Evolutionary conservation across 164 flowering plant genomes (phyloP).

Genomic region (Dillenia turbinata): DNA sequence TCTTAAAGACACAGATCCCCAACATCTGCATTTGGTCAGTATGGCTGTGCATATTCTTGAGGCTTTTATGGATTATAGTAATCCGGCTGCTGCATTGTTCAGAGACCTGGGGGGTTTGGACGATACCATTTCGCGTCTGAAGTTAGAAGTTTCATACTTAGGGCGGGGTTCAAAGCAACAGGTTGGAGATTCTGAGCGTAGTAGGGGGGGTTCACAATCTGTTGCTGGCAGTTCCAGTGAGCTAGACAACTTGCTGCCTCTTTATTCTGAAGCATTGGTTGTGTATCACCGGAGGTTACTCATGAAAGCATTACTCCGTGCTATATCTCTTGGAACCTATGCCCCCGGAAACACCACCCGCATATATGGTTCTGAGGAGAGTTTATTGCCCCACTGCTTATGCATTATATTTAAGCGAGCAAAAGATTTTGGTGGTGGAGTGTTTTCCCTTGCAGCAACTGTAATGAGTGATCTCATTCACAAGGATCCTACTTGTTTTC

Average conservation of each 20-base stretch:
- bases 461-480: conserved; percentile 96
- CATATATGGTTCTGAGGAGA: conserved; percentile 71
- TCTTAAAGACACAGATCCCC: conserved; percentile 78
- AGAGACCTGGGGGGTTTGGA: conserved; percentile 92
- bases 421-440: conserved; percentile 95
- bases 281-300: conserved; percentile 68
- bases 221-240: conserved; percentile 33
- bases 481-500: conserved; percentile 84
- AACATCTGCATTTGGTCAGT: conserved; percentile 83
- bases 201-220: conserved; percentile 31
- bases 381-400: conserved; percentile 72
- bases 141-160: conserved; percentile 66
- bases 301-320: conserved; percentile 83
- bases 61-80: conserved; percentile 92
- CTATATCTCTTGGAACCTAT: conserved; percentile 90
- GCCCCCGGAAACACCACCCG: conserved; percentile 77
- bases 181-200: conserved; percentile 35
- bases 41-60: conserved; percentile 84
- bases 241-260: conserved; percentile 47
- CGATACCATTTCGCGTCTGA: conserved; percentile 76
- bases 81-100: conserved; percentile 84
- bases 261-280: conserved; percentile 74
- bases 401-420: conserved; percentile 71
- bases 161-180: conserved; percentile 52
- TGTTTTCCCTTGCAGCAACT: conserved; percentile 88